phyloP scores from a whole-genome alignment of 2,329 filamentous ascomycete species.

The Alternaria triticina region DNA sequence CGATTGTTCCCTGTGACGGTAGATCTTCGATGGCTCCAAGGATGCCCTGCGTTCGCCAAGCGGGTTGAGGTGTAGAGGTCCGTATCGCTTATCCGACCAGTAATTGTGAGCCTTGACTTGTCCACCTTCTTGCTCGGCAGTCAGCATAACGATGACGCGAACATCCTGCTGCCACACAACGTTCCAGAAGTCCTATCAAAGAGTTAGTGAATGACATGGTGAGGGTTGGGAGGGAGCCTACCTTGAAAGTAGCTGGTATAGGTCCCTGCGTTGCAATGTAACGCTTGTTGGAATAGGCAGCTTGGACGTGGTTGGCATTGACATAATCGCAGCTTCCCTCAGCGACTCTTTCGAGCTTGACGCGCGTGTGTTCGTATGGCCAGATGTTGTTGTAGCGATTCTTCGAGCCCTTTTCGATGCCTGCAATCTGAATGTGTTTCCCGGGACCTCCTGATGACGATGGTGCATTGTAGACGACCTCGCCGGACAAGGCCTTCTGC shows the following conservation, averaged over 20 bases:
- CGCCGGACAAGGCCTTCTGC: constrained; percentile 75
- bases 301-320: constrained; percentile 87
- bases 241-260: constrained; percentile 87
- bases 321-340: constrained; percentile 86
- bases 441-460: constrained; percentile 44
- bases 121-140: constrained; percentile 89
- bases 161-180: constrained; percentile 97
- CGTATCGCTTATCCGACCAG: constrained; percentile 83
- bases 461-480: constrained; percentile 62
- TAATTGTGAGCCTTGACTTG: constrained; percentile 96
- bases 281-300: constrained; percentile 81
- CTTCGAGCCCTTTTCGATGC: constrained; percentile 92
- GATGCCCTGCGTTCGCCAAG: constrained; percentile 84
- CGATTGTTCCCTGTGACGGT: constrained; percentile 47
- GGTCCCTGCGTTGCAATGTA: constrained; percentile 98
- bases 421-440: constrained; percentile 75
- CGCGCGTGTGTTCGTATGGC: constrained; percentile 91
- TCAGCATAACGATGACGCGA: constrained; percentile 94
- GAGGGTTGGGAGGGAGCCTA: constrained; percentile 54
- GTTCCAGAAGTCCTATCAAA: constrained; percentile 88
- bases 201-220: constrained; percentile 19
- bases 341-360: constrained; percentile 73
- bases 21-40: constrained; percentile 67
- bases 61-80: constrained; percentile 73
- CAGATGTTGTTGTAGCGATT: constrained; percentile 98